Evolutionary conservation across 805 yeast genomes (phyloP).

Genomic region (Candida suzukii): DNA sequence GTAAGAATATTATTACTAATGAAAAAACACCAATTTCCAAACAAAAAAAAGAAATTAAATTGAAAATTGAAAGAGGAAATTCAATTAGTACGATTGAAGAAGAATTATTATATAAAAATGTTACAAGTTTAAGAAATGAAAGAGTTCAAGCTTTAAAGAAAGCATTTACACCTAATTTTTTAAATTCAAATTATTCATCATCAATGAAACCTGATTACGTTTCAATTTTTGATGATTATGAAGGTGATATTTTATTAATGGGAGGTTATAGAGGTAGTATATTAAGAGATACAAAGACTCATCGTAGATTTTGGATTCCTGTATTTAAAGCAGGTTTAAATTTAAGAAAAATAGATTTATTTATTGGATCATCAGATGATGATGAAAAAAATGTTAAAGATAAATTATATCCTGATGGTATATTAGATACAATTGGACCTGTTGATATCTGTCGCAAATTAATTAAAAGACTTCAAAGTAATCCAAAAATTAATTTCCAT

Average conservation of each 20-base stretch:
- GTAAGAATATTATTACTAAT: too few species aligned
- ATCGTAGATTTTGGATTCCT: constrained; percentile 79
- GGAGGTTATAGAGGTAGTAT: constrained; percentile 90
- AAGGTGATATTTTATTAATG: constrained; percentile 72
- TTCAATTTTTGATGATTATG: constrained; percentile 48
- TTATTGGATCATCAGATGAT: constrained; percentile 63
- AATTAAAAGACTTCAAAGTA: constrained; percentile 42
- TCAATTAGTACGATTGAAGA: constrained; percentile 60
- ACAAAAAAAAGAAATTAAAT: constrained; percentile 25
- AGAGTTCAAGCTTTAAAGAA: constrained; percentile 64
- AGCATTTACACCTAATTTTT: constrained; percentile 42
- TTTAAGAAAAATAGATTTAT: constrained; percentile 58
- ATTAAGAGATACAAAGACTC: constrained; percentile 56
- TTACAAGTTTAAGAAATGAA: constrained; percentile 57
- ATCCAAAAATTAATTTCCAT: constrained; percentile 54
- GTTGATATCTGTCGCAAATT: constrained; percentile 67
- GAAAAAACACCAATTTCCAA: too few species aligned
- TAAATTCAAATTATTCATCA: constrained; percentile 12
- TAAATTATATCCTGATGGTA: constrained; percentile 62
- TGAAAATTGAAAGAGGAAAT: constrained; percentile 44
- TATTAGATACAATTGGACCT: constrained; percentile 80
- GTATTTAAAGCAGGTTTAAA: constrained; percentile 73
- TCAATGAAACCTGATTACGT: constrained; percentile 27
- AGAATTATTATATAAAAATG: constrained; percentile 43
- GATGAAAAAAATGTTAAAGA: constrained; percentile 57